phyloP scores from a whole-genome alignment of 1,284 basidiomycete species.

The Rhodotorula mucilaginosa region DNA sequence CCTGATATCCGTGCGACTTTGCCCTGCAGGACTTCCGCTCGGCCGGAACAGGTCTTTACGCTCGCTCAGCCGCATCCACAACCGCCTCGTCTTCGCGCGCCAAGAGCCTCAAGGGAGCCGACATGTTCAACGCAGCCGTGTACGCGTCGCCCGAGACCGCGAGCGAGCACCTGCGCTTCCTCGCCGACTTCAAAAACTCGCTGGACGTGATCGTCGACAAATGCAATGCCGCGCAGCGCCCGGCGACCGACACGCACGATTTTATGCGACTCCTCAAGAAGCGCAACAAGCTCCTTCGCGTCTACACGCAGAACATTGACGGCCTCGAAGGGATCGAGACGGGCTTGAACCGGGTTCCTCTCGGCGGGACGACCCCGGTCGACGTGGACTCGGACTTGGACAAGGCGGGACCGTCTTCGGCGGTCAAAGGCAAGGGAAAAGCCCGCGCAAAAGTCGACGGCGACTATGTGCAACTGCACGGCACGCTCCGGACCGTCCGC shows the following conservation, averaged over 20 bases:
- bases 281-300: conserved; percentile 13
- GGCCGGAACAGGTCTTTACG: conserved; percentile 21
- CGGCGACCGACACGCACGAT: conserved; percentile 46
- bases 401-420: not conserved
- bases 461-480: conserved; percentile 33
- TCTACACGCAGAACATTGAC: conserved; percentile 38
- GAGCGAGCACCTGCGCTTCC: conserved; percentile 89
- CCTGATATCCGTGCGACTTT: conserved; percentile 60
- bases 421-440: conserved; percentile 24
- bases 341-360: conserved; percentile 15
- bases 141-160: conserved; percentile 82
- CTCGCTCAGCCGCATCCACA: not conserved
- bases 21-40: conserved; percentile 51
- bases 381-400: not conserved
- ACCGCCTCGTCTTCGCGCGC: conserved; percentile 5
- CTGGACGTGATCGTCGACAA: conserved; percentile 56
- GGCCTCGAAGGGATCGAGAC: conserved; percentile 22
- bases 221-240: conserved; percentile 55
- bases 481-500: conserved; percentile 20
- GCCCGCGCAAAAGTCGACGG: conserved; percentile 23
- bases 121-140: conserved; percentile 81
- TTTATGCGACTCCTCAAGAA: conserved; percentile 25
- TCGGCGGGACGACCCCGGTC: conserved; percentile 13
- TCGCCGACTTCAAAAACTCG: conserved; percentile 79
- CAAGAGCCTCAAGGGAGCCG: conserved; percentile 59